Base-by-base conservation (phyloP, 2,329 filamentous ascomycete species). In the Hypocrella siamensis region DNA sequence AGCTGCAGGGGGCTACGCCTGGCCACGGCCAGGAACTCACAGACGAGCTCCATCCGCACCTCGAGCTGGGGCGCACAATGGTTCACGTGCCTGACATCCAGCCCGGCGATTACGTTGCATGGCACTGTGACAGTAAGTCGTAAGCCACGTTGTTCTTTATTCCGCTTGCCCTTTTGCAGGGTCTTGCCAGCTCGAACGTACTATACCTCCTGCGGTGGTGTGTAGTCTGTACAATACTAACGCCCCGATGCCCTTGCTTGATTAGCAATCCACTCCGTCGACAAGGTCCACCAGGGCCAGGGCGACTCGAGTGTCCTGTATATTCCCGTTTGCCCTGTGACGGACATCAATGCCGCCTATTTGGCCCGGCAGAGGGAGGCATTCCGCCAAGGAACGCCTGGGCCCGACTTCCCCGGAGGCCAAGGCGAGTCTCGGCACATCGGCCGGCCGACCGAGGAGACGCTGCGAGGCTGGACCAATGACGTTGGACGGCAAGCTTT, bases 291-390 rank as follows among this genome's bases (percentile, higher is more conserved):
- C 48, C 54, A 53, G 2, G 88, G 86, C 2, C 62, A 56, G 2
- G 53, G 60, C 0, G 86, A 94, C 51, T 84, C 80, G 0, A 85
- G 77, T 42, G 86, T 93, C 0, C 47, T 94, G 37, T 94, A 94
- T 46, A 93, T 94, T 34, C 85, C 86, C 0, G 76, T 82, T 0
- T 90, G 81, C 33, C 85, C 86, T 0, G 64, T 84, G 19, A 93
- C 84, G 1, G 70, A 77, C 32, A 57, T 63, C 25, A 93, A 90
- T 44, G 75, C 79, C 0, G 55, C 67, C 16, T 90, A 86, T 47
- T 60, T 88, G 1, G 63, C 56, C 2, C 65, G 70, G 12, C 84
- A 93, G 56, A 67, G 79, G 15, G 61, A 71, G n/a, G 69, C 72
- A 0, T 90, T 90, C 42, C 52, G 78, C 3, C 48, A 59, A 0